Base-by-base conservation (phyloP, 495 filamentous ascomycete genomes). In the Penicillium nucicola region DNA sequence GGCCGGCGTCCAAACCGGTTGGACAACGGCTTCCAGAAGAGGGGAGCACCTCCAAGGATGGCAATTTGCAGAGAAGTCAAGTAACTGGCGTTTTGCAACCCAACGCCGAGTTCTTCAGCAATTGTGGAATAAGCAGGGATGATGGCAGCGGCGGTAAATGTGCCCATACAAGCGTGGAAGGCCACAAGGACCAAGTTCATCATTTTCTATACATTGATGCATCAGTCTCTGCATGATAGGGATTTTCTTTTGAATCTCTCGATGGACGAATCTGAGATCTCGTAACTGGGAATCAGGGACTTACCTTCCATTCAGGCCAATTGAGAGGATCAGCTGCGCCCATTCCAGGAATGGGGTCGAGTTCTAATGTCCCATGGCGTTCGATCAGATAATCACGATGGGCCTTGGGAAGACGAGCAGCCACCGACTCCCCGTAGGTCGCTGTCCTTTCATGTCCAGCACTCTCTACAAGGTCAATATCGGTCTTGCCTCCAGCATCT, bases 11-110 rank as follows among this genome's bases (percentile, higher is more conserved):
- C 80, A 46, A 66, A 83, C 9, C 78, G 66, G 45, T 80, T 79
- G 5, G 80, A 77, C n/a, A 84, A 43, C 0, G 81, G 81, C n/a
- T 76, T 74, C 74, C 78, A 80, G 46, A 81, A 68, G 1, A 81
- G 51, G 0, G 79, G 78, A 0, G 75, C 70, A 30, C 64, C 67
- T 22, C 78, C 76, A 6, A 78, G 50, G 36, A 79, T 67, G 31
- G 71, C 65, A 45, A 81, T 82, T 41, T 77, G 75, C 6, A 80
- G 53, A 11, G 71, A 74, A 4, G 72, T 78, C 42, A 81, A 62
- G 51, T 83, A 81, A 39, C 71, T 74, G 17, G 71, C 71, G 12
- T 54, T 51, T 44, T 72, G 71, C 8, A 82, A 33, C 17, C 57
- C 54, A 14, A 76, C 56, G 2, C 60, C 61, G 6, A 78, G 61